Percentiles rank a stretch among this genome's conserved stretches.
Evolutionary conservation across 352 stramenopile genomes (phyloP).

Genomic region (Pythium apleroticum): DNA sequence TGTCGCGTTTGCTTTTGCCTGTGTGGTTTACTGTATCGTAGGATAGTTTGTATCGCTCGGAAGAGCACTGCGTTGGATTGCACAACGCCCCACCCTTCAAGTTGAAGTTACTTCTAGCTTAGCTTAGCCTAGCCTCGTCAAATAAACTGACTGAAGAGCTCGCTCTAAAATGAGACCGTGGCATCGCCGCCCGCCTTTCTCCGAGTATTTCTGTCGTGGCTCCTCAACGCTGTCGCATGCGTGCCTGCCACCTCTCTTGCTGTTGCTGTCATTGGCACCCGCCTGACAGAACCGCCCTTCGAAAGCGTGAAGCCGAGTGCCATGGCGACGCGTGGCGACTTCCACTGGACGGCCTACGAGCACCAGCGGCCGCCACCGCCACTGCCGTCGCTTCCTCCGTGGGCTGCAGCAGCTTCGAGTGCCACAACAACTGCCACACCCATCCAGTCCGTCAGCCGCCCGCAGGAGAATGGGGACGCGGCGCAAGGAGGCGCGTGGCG

Average conservation of each 20-base stretch:
- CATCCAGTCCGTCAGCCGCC: constrained; percentile 3
- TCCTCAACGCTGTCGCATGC: constrained; percentile 1
- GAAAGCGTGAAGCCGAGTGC: not conserved
- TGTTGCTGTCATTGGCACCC: not conserved
- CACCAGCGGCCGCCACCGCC: constrained; percentile 37
- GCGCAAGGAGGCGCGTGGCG: constrained; percentile 28
- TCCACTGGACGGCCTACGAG: constrained; percentile 27
- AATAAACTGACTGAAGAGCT: not conserved
- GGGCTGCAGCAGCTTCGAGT: constrained; percentile 21
- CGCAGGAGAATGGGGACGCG: constrained; percentile 1
- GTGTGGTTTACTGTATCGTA: not conserved
- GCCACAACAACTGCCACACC: not conserved
- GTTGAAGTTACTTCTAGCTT: not conserved
- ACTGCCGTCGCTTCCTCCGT: constrained; percentile 50
- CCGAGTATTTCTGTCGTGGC: constrained; percentile 1
- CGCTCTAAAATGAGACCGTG: constrained; percentile 4
- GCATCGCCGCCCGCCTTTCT: not conserved
- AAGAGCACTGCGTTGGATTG: not conserved
- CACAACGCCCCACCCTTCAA: not conserved
- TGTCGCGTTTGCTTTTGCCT: too few species aligned
- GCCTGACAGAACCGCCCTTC: not conserved
- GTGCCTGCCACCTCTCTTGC: not conserved
- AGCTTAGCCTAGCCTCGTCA: not conserved
- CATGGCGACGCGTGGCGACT: constrained; percentile 19
- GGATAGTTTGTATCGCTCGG: not conserved